Base-by-base conservation (phyloP, 73 alveolate genomes). In the Paramecium octaurelia region DNA sequence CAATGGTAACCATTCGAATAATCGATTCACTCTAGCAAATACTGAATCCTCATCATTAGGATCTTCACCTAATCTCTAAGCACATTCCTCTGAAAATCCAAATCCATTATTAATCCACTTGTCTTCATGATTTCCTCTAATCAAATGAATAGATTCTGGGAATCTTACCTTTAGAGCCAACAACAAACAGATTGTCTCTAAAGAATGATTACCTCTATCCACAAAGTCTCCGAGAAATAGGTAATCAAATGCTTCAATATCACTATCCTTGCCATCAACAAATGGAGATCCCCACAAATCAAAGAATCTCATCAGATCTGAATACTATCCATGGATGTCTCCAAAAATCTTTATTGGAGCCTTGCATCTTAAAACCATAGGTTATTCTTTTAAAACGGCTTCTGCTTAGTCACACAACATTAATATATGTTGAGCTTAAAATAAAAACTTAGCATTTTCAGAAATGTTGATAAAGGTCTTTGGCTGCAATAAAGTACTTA, bases 61-160 rank as follows among this genome's bases (percentile, higher is more conserved):
- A 93, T 97, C 99, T 97, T 99, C 99, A 46, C 99, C 98, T 70
- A 99, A 92, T 68, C 99, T 95, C 43, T 97, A 96, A 23, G 95
- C 92, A 95, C 99, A 99, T 95, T 99, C 99, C 71, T 98, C 99
- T 10, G 99, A 98, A 93, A 99, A 96, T 31, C 99, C 99, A 92
- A 96, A 97, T 27, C 95, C 77, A 87, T 83, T 92, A 73, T 95
- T 95, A 10, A 94, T 93, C 86, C 93, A 92, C 50, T 83, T 89
- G 50, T 96, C 98, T 73, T 96, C 98, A 92, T 96, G 97, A 76
- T 88, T 89, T 48, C 99, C 99, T 92, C 99, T 96, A 34, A 97
- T 73, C 83, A 97, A 76, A 93, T 96, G 96, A 8, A 97, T 96
- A 86, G 95, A 95, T 85, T 96, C 95, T 18, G 99, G 99, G 70